A percentile compares a stretch with the other conserved stretches of the same genome.
phyloP scores from a whole-genome alignment of 306 rosid genomes.

The Cyclanthera cordifolia region DNA sequence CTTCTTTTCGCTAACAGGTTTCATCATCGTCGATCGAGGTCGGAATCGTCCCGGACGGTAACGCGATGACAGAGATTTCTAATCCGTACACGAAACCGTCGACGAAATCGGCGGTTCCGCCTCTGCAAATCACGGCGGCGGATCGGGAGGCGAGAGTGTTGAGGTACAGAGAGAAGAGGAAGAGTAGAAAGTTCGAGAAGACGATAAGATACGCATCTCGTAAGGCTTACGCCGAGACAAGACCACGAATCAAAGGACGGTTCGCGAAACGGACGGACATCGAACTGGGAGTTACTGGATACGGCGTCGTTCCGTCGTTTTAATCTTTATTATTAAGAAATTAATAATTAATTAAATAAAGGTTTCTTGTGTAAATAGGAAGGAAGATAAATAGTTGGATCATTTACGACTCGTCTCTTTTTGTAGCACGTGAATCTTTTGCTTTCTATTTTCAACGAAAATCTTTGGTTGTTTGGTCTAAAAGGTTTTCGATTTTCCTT shows the following conservation, averaged over 20 bases:
- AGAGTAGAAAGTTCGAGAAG: slow-evolving; percentile 92
- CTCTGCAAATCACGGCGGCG: slow-evolving; percentile 53
- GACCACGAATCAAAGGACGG: slow-evolving; percentile 92
- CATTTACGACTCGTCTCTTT: not conserved
- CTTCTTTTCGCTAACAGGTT: slow-evolving; percentile 26
- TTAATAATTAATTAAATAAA: not conserved
- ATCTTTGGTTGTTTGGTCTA: not conserved
- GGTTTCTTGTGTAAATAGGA: not conserved
- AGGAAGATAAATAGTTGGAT: slow-evolving; percentile 5
- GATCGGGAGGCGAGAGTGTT: slow-evolving; percentile 83
- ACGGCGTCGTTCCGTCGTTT: slow-evolving; percentile 78
- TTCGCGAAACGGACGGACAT: slow-evolving; percentile 67
- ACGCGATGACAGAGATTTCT: slow-evolving; percentile 36
- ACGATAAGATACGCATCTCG: slow-evolving; percentile 89
- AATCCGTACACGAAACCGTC: slow-evolving; percentile 19
- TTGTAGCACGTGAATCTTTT: slow-evolving; percentile 2
- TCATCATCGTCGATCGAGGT: slow-evolving; percentile 76
- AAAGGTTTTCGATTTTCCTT: not conserved
- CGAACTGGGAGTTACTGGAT: slow-evolving; percentile 48
- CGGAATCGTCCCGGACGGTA: slow-evolving; percentile 72
- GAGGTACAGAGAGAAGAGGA: slow-evolving; percentile 96
- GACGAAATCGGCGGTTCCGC: slow-evolving; percentile 19
- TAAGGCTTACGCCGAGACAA: slow-evolving; percentile 85
- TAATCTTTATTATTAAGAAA: slow-evolving; percentile 6
- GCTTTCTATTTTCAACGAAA: not conserved